Percentiles rank a stretch among this genome's conserved stretches.
These are phyloP conservation scores for Combretum micranthum DNA, from an alignment of 345 rosid genomes.

Conservation along the genomic window DNA sequence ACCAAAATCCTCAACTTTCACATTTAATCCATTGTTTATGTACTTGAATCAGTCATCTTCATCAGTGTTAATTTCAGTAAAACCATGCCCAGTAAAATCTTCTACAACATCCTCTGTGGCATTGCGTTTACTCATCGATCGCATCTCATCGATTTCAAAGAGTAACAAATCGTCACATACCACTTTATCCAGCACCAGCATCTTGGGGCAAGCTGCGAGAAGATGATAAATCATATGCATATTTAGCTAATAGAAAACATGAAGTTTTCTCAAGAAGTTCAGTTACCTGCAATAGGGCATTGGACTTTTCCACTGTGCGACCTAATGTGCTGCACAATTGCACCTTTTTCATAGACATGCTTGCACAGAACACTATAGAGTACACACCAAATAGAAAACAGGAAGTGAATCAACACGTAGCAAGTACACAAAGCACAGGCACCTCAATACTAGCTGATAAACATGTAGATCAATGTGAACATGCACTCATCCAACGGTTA, in stretches of 20 bases:
- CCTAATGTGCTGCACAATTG: slow-evolving; percentile 41
- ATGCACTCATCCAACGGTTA: too few relatives aligned
- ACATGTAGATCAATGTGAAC: too few relatives aligned
- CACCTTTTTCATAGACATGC: slow-evolving; percentile 69
- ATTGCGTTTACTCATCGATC: slow-evolving; percentile 35
- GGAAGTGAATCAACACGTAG: too few relatives aligned
- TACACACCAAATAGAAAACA: slow-evolving; percentile 8
- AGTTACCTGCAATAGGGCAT: slow-evolving; percentile 76
- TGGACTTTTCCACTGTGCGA: slow-evolving; percentile 18
- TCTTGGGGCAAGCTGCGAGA: slow-evolving; percentile 61
- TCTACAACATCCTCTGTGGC: slow-evolving; percentile 41
- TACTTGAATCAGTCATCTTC: background rate
- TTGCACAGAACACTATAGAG: slow-evolving; percentile 66
- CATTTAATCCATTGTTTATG: too few relatives aligned
- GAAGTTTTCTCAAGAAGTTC: background rate
- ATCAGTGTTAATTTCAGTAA: slow-evolving; percentile 10
- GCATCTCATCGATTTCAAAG: slow-evolving; percentile 66
- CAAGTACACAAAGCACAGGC: too few relatives aligned
- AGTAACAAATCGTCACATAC: slow-evolving; percentile 50
- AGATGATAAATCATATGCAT: background rate
- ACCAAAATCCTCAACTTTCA: too few relatives aligned
- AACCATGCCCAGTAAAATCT: slow-evolving; percentile 57
- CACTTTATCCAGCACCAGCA: slow-evolving; percentile 38
- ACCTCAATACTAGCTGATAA: too few relatives aligned
- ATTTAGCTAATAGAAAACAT: background rate